Conservation (phyloP, 108 stramenopile genomes). For the Bacterosira constricta region DNA sequence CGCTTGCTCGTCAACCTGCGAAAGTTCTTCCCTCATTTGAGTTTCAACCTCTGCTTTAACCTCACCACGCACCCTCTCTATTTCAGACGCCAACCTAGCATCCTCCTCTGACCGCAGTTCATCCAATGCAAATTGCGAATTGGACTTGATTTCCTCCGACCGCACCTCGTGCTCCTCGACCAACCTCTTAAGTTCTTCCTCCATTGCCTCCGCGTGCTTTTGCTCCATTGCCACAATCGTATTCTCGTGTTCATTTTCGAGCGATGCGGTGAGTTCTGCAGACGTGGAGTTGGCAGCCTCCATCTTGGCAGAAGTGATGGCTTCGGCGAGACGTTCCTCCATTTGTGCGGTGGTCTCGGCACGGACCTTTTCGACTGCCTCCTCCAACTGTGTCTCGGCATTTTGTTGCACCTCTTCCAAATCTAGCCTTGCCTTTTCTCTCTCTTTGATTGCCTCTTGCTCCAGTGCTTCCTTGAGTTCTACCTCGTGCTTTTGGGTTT, state of each 20-base stretch:
- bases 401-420: constrained; percentile 20
- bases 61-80: constrained; percentile 35
- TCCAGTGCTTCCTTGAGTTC: constrained; percentile 30
- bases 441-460: constrained; percentile 31
- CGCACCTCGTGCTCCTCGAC: constrained; percentile 7
- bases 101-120: constrained; percentile 22
- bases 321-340: constrained; percentile 16
- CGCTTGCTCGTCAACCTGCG: constrained; percentile 11
- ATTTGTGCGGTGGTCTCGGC: constrained; percentile 4
- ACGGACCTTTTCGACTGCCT: constrained; percentile 18
- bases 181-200: constrained; percentile 9
- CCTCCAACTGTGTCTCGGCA: constrained; percentile 14
- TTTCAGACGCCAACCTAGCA: constrained; percentile 13
- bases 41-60: constrained; percentile 21
- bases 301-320: constrained; percentile 30
- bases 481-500: constrained; percentile 36
- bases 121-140: constrained; percentile 21
- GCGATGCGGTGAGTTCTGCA: constrained; percentile 16
- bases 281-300: constrained; percentile 21
- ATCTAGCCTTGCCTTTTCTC: constrained; percentile 13
- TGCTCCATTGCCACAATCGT: constrained; percentile 23
- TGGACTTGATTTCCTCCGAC: constrained; percentile 20
- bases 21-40: constrained; percentile 1
- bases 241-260: constrained; percentile 5
- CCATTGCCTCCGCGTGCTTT: constrained; percentile 2